Percentiles rank a stretch among this genome's conserved stretches.
These are phyloP conservation scores for Chaetomiaceae sp. DNA, from an alignment of 2,329 filamentous ascomycete genomes.

Conservation along the genomic window DNA sequence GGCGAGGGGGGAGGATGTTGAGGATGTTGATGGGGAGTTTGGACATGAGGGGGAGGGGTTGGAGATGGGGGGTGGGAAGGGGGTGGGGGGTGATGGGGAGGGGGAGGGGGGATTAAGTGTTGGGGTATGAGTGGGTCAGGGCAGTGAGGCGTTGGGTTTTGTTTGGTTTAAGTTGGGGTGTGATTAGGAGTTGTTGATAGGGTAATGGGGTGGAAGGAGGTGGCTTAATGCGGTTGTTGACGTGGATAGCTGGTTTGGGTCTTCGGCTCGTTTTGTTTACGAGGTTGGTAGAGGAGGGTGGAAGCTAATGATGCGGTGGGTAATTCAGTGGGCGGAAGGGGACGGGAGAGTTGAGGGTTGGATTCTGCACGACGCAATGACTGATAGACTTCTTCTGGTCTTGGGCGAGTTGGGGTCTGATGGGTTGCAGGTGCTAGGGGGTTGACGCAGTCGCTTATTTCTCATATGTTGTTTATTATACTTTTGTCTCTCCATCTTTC, in stretches of 20 bases:
- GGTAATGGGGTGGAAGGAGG: too few relatives aligned
- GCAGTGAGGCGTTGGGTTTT: too few relatives aligned
- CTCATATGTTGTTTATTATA: neutral
- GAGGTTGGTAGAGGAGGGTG: too few relatives aligned
- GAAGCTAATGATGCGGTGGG: neutral
- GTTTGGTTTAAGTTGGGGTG: neutral
- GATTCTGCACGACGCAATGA: constrained; percentile 1
- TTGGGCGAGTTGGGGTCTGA: neutral
- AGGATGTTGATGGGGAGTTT: too few relatives aligned
- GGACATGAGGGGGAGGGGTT: neutral
- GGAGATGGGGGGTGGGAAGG: neutral
- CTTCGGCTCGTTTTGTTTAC: too few relatives aligned
- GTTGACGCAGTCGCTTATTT: neutral
- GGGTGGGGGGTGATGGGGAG: neutral
- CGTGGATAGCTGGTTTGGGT: too few relatives aligned
- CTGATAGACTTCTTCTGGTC: neutral
- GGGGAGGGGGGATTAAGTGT: neutral
- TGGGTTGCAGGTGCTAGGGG: neutral
- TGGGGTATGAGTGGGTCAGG: neutral
- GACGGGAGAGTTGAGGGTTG: neutral
- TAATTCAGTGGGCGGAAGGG: neutral
- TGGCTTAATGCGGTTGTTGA: too few relatives aligned
- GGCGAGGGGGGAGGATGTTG: constrained; percentile 36
- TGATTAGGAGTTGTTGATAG: neutral
- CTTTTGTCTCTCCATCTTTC: neutral